Base-by-base conservation (phyloP, 257 asterid genomes). In the Solanum gracilifrons region DNA sequence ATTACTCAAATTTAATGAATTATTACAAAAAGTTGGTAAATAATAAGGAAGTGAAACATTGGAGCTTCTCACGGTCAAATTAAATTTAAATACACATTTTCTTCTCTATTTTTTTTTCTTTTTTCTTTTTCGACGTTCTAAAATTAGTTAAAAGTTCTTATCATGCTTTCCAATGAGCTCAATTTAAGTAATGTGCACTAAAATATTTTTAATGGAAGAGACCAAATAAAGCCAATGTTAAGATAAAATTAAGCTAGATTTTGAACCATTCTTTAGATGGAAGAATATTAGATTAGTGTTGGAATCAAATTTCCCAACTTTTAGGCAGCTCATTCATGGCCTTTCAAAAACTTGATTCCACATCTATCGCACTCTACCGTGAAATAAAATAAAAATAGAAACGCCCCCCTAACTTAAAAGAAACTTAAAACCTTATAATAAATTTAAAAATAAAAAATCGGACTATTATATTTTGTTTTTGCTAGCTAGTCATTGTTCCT, bases 341-440 rank as follows among this genome's bases (percentile, higher is more conserved):
- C 85, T 80, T 80, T 29, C 68, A 80, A 80, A 80, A 23, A 46
- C 85, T 79, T 79, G 85, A 79, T 79, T 79, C 85, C 66, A 46
- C 66, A 43, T 9, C 60, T 23, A 41, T 39, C 60, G 13, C 60
- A 76, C 51, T 25, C 32, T 75, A 37, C 35, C 9, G 31, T 62
- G 31, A n/a, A 62, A 62, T 55, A 62, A 62, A 62, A 62, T 62
- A 62, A 75, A 37, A 25, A 25, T 25, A 33, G 36, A 77, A 21
- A 21, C 27, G 79, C 31, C 31, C 7, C 41, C 32, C 15, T 27
- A 58, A 20, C 25, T 58, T 58, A 58, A 51, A 1, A 20, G 23
- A 16, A 48, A 48, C 60, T 16, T 10, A 68, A 68, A 6, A 69
- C 11, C 0, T 29, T 69, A 7, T 13, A 69, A 31, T 23, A 29